These are phyloP conservation scores for Oryza meridionalis DNA, from an alignment of 176 grass and related monocot species.

Conservation along the genomic window DNA sequence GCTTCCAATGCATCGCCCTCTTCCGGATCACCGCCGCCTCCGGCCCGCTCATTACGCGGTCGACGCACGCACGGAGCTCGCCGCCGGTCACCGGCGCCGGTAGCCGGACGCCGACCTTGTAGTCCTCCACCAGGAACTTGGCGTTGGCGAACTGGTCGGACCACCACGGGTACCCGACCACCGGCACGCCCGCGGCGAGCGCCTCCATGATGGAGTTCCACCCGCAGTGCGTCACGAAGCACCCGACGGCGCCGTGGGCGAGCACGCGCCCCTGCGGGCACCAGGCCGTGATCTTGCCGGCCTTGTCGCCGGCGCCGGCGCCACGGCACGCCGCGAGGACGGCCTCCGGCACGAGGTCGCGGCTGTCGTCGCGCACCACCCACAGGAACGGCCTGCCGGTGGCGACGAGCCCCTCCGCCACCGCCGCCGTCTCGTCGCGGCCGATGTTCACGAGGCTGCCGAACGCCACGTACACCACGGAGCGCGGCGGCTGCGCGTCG, in stretches of 20 bases:
- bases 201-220: conserved; percentile 75
- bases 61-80: conserved; percentile 29
- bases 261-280: conserved; percentile 58
- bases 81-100: conserved; percentile 28
- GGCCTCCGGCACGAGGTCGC: background rate
- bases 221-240: conserved; percentile 76
- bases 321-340: background rate
- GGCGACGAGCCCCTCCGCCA: conserved; percentile 40
- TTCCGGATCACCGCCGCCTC: background rate
- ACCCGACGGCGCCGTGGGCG: conserved; percentile 46
- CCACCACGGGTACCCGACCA: conserved; percentile 62
- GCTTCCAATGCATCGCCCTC: conserved; percentile 42
- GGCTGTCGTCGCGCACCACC: conserved; percentile 52
- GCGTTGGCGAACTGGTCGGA: conserved; percentile 64
- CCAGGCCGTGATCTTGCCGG: conserved; percentile 38
- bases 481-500: conserved; percentile 12
- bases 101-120: conserved; percentile 51
- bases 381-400: conserved; percentile 53
- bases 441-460: conserved; percentile 57
- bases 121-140: conserved; percentile 53
- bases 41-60: conserved; percentile 47
- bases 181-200: conserved; percentile 49
- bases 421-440: conserved; percentile 36
- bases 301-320: background rate
- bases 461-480: conserved; percentile 67